phyloP scores from a whole-genome alignment of 257 asterid genomes.

The Solanum appendiculatum region DNA sequence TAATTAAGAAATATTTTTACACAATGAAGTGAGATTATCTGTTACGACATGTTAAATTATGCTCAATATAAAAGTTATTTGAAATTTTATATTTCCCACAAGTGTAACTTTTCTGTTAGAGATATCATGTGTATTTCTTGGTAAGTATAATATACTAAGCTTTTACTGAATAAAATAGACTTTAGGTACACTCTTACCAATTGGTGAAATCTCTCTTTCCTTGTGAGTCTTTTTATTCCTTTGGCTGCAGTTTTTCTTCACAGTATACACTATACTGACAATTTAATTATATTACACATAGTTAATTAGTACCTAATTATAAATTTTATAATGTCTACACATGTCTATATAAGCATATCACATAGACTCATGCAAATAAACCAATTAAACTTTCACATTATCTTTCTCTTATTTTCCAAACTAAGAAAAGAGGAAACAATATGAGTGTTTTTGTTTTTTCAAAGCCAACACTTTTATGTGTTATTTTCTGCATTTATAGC shows the following conservation, averaged over 20 bases:
- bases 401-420: not conserved
- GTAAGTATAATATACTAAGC: not conserved
- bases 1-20: not conserved
- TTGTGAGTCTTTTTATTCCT: not conserved
- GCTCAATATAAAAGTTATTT: not conserved
- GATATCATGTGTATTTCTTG: not conserved
- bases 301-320: not conserved
- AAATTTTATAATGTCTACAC: not conserved
- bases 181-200: not conserved
- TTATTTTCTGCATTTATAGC: not conserved
- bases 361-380: not conserved
- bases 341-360: not conserved
- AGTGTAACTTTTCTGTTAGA: not conserved
- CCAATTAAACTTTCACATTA: not conserved
- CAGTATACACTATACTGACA: not conserved
- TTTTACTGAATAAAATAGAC: not conserved
- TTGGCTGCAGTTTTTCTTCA: not conserved
- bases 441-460: slow-evolving; percentile 6
- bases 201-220: not conserved
- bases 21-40: not conserved
- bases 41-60: not conserved
- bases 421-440: not conserved
- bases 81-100: not conserved
- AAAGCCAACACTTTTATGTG: not conserved
- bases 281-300: not conserved